Conservation (phyloP, 2,329 filamentous ascomycete genomes). For the Fusarium sp. region DNA sequence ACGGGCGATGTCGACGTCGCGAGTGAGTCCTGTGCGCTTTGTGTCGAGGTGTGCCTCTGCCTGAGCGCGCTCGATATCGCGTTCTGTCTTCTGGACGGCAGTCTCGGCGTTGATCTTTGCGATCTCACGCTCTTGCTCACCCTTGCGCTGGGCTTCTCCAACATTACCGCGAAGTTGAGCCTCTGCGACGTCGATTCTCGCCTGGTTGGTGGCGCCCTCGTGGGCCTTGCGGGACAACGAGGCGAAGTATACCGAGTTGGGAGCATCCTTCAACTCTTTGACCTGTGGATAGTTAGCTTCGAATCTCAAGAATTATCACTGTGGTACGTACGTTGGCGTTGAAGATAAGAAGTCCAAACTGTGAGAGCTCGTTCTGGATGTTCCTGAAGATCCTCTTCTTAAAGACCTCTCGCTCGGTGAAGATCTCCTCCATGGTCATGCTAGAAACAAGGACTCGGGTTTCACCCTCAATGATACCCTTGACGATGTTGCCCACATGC, state of each 20-base stretch:
- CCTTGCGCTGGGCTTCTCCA: conserved; percentile 82
- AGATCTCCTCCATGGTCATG: conserved; percentile 96
- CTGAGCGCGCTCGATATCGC: conserved; percentile 82
- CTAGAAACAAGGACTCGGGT: conserved; percentile 84
- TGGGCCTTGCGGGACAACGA: conserved; percentile 86
- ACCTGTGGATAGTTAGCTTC: conserved; percentile 53
- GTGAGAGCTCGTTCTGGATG: conserved; percentile 82
- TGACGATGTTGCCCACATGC: conserved; percentile 87
- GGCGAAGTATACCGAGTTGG: conserved; percentile 84
- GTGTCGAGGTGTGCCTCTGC: conserved; percentile 83
- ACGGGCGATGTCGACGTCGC: conserved; percentile 80
- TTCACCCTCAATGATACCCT: conserved; percentile 91
- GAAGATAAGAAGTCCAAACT: conserved; percentile 83
- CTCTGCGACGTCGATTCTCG: conserved; percentile 74
- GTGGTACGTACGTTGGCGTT: conserved; percentile 68
- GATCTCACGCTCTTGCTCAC: conserved; percentile 86
- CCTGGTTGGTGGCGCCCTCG: conserved; percentile 86
- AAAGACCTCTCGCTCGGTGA: conserved; percentile 81
- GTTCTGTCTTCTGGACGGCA: conserved; percentile 85
- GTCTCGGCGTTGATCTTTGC: conserved; percentile 90
- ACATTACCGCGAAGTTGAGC: conserved; percentile 76
- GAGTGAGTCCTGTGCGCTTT: conserved; percentile 77
- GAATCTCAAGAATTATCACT: background rate
- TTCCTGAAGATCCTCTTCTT: conserved; percentile 81
- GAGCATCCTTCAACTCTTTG: conserved; percentile 88